Base-by-base conservation (phyloP, 768 basidiomycete species). In the Cyclocybe cylindracea region DNA sequence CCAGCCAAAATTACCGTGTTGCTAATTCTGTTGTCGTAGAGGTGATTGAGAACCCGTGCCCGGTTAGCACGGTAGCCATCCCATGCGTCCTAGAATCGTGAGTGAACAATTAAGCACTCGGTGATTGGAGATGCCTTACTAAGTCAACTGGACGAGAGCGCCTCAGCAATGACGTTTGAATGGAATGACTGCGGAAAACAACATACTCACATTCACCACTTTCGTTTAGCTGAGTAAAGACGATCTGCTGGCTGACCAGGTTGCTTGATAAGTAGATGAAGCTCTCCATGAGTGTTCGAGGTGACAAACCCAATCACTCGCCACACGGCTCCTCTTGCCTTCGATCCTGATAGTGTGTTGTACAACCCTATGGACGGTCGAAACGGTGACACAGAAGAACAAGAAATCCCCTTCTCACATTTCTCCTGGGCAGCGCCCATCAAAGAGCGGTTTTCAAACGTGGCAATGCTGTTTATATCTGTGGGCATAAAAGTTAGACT, bases 1-100 rank as follows among this genome's bases (percentile, higher is more conserved):
- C 83, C 82, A n/a, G 82, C 72, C n/a, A 84, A 69, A 47, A 84
- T 75, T 51, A 83, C 61, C 1, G 78, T 78, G 60, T 83, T 83
- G 65, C 67, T 70, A 49, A 85, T 83, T 42, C 71, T 67, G 57
- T 81, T 76, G 29, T 66, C 46, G 57, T 77, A 73, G n/a, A 85
- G 64, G 50, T 80, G 76, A 46, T 78, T 69, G 18, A 84, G 68
- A 33, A 86, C 66, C 16, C 82, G 75, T 24, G 71, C 65, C 19
- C 82, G 71, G 61, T 83, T 82, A 7, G 78, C 75, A n/a, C 76
- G 70, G 58, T 85, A 85, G 0, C 82, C 82, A 51, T 82, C 79
- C 83, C 82, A 83, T 11, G 78, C 78, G 57, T 83, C 82, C 72
- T 80, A 49, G 11, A 31, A 24, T 24, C 10, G 37, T 35, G 11